Percentiles rank a stretch among this genome's conserved stretches.
Evolutionary conservation across 176 grass and related monocot species (phyloP).

Genomic region (Lolium multiflorum): DNA sequence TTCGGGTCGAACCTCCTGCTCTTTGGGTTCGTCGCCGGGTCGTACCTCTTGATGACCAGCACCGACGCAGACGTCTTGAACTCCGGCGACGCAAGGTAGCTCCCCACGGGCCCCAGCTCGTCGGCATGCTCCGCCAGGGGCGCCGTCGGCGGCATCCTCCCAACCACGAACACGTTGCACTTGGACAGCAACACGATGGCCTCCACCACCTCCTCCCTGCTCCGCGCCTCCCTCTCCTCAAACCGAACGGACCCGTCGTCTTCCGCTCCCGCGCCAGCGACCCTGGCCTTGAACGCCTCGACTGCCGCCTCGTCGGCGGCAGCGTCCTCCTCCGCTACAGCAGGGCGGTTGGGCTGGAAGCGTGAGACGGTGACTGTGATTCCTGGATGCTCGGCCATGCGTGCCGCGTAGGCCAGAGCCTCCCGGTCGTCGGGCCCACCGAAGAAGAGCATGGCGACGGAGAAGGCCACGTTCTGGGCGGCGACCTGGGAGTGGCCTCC

Average conservation of each 20-base stretch:
- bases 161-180: constrained; percentile 62
- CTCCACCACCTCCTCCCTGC: constrained; percentile 41
- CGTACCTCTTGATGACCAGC: constrained; percentile 58
- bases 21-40: constrained; percentile 44
- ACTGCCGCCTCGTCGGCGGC: constrained; percentile 48
- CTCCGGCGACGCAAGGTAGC: constrained; percentile 58
- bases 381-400: constrained; percentile 76
- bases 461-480: constrained; percentile 56
- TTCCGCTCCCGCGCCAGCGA: neutral
- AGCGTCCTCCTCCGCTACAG: neutral
- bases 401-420: constrained; percentile 61
- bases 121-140: constrained; percentile 49
- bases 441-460: constrained; percentile 72
- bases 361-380: constrained; percentile 58
- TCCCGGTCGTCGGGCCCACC: constrained; percentile 81
- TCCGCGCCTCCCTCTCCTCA: constrained; percentile 33
- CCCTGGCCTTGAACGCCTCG: constrained; percentile 43
- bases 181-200: constrained; percentile 33
- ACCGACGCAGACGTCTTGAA: constrained; percentile 66
- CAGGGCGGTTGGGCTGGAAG: neutral
- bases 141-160: constrained; percentile 41
- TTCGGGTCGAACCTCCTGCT: constrained; percentile 55
- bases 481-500: constrained; percentile 66
- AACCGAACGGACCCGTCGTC: constrained; percentile 50
- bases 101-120: constrained; percentile 60